Conservation (phyloP, 805 yeast species). For the Candida maris region DNA sequence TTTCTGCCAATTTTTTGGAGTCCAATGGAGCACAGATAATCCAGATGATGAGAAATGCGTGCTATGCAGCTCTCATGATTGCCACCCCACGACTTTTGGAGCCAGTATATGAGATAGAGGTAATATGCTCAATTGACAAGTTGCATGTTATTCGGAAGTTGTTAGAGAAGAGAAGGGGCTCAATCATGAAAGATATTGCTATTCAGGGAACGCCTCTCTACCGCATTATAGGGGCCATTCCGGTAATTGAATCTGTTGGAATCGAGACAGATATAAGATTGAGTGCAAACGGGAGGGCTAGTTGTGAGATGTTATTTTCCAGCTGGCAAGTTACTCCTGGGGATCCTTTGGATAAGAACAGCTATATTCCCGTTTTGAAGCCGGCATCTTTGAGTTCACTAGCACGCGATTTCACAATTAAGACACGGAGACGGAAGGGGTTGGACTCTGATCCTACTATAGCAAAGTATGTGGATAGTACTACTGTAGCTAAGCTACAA, state of each 20-base stretch:
- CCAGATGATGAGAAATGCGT: constrained; percentile 80
- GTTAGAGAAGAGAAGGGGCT: constrained; percentile 69
- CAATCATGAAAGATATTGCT: constrained; percentile 41
- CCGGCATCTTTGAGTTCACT: constrained; percentile 69
- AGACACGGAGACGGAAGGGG: constrained; percentile 88
- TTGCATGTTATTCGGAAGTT: constrained; percentile 27
- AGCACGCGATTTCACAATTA: constrained; percentile 85
- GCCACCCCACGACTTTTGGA: constrained; percentile 80
- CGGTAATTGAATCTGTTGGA: constrained; percentile 89
- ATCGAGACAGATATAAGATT: constrained; percentile 81
- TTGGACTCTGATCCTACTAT: constrained; percentile 68
- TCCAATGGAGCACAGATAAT: constrained; percentile 68
- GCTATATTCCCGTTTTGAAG: constrained; percentile 61
- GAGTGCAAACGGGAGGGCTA: constrained; percentile 74
- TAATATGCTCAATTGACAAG: constrained; percentile 47
- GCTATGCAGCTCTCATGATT: constrained; percentile 73
- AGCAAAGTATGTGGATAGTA: constrained; percentile 62
- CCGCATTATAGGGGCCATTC: constrained; percentile 60
- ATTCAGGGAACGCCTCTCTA: constrained; percentile 73
- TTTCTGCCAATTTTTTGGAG: constrained; percentile 46
- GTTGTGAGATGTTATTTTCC: constrained; percentile 60
- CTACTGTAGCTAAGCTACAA: constrained; percentile 49
- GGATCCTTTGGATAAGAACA: constrained; percentile 74
- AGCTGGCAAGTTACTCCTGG: constrained; percentile 86
- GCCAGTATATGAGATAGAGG: constrained; percentile 65